Percentiles rank a stretch among this genome's conserved stretches.
Evolutionary conservation across 331 rosid genomes (phyloP).

Genomic region (Telfairia occidentalis): DNA sequence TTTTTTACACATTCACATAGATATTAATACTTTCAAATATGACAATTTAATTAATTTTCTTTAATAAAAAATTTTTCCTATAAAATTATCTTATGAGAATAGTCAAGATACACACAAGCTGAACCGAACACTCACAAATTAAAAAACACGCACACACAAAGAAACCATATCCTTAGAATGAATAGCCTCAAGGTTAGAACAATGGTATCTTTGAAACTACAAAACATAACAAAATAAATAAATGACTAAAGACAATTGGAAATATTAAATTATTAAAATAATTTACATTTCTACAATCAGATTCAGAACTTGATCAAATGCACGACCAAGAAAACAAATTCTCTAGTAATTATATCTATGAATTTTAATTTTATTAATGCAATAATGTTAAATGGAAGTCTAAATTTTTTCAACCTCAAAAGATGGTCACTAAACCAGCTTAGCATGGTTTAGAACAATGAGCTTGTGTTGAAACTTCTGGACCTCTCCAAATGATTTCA

Average conservation of each 20-base stretch:
- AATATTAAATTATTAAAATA: background rate
- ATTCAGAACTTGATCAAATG: background rate
- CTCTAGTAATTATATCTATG: too few relatives aligned
- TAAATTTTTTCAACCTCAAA: background rate
- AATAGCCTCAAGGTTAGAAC: conserved; percentile 88
- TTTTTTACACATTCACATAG: background rate
- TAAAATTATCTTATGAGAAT: too few relatives aligned
- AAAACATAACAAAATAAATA: conserved; percentile 2
- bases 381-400: background rate
- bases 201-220: conserved; percentile 65
- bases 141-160: too few relatives aligned
- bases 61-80: background rate
- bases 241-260: background rate
- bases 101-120: too few relatives aligned
- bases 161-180: conserved; percentile 43
- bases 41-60: background rate
- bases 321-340: background rate
- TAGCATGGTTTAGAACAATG: background rate
- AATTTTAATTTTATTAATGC: background rate
- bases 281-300: background rate
- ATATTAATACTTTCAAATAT: background rate
- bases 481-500: too few relatives aligned
- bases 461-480: background rate
- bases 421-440: background rate
- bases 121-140: too few relatives aligned